Evolutionary conservation across 768 basidiomycete genomes (phyloP).

Genomic region (Psilocybe azurescens): DNA sequence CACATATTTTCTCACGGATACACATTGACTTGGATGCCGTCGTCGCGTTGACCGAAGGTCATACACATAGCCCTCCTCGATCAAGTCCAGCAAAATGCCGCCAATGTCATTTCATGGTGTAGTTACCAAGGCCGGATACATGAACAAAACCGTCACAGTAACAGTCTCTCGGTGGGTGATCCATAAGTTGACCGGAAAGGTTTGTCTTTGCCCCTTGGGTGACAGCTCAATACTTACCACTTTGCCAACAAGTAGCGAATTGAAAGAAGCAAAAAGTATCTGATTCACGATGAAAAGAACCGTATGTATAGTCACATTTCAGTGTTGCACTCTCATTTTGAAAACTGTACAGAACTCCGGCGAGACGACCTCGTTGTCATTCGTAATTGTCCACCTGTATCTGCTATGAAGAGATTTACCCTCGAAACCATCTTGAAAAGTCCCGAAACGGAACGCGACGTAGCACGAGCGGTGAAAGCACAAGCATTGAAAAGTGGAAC

Average conservation of each 20-base stretch:
- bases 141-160: conserved; percentile 87
- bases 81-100: conserved; percentile 52
- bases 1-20: neutral
- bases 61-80: neutral
- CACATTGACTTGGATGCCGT: neutral
- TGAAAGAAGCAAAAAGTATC: conserved; percentile 77
- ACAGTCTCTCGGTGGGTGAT: conserved; percentile 76
- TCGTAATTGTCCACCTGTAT: conserved; percentile 82
- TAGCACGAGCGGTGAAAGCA: conserved; percentile 34
- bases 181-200: conserved; percentile 82
- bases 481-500: conserved; percentile 17
- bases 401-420: conserved; percentile 78
- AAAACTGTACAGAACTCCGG: conserved; percentile 55
- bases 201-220: conserved; percentile 33
- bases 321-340: conserved; percentile 7
- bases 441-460: conserved; percentile 65
- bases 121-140: conserved; percentile 82
- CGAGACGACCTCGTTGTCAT: conserved; percentile 76
- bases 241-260: conserved; percentile 54
- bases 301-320: conserved; percentile 46
- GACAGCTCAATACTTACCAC: neutral
- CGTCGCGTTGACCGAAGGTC: neutral
- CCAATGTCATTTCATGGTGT: conserved; percentile 77
- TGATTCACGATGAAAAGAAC: conserved; percentile 77
- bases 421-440: conserved; percentile 71